A percentile compares a stretch with the other conserved stretches of the same genome.
Evolutionary conservation across 805 yeast genomes (phyloP).

Genomic region (Jamesozyma jinghongensis): DNA sequence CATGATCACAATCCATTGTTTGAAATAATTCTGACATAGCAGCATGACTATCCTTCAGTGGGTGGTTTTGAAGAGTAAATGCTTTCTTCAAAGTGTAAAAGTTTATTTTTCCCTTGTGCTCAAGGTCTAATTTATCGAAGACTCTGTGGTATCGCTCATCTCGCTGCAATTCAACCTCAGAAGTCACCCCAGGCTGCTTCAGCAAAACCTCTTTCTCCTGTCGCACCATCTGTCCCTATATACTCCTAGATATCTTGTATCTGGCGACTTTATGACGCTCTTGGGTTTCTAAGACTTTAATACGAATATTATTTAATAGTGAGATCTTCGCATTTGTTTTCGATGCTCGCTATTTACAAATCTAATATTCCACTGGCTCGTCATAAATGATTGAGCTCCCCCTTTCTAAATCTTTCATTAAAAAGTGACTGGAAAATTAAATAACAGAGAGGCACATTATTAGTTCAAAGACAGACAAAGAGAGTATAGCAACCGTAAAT

Average conservation of each 20-base stretch:
- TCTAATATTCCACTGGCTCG: not conserved
- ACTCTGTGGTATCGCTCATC: constrained; percentile 33
- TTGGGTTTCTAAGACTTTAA: too few species aligned
- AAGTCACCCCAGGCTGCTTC: not conserved
- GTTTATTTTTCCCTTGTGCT: constrained; percentile 32
- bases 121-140: constrained; percentile 38
- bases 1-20: constrained; percentile 51
- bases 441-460: too few species aligned
- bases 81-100: constrained; percentile 32
- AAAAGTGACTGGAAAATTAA: too few species aligned
- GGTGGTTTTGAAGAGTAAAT: constrained; percentile 46
- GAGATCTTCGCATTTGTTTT: too few species aligned
- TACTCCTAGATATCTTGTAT: not conserved
- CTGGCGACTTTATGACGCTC: not conserved
- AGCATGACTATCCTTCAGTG: constrained; percentile 50
- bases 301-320: too few species aligned
- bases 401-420: too few species aligned
- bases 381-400: not conserved
- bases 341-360: not conserved
- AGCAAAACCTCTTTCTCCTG: not conserved
- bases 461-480: too few species aligned
- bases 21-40: constrained; percentile 50
- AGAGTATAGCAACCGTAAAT: too few species aligned
- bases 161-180: constrained; percentile 10
- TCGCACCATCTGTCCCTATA: constrained; percentile 1